Percentiles rank a stretch among this genome's conserved stretches.
These are phyloP conservation scores for Pleurotus tuber-regium DNA, from an alignment of 768 basidiomycete genomes.

Conservation along the genomic window DNA sequence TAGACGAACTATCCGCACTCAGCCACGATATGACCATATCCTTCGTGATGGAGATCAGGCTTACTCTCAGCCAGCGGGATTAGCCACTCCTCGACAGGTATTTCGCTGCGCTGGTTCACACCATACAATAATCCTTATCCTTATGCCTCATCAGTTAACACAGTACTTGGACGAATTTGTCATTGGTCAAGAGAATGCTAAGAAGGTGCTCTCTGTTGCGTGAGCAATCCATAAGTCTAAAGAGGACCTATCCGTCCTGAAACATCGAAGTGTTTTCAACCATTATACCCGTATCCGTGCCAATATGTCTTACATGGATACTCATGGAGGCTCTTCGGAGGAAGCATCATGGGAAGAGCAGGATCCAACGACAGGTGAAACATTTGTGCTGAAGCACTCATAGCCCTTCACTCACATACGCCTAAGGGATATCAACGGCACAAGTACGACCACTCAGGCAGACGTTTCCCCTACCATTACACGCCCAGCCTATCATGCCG, in stretches of 20 bases:
- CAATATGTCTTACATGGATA: conserved; percentile 53
- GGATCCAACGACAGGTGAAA: neutral
- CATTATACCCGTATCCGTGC: conserved; percentile 89
- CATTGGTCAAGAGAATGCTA: conserved; percentile 88
- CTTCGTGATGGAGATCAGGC: conserved; percentile 29
- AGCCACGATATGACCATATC: conserved; percentile 47
- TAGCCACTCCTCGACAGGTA: conserved; percentile 59
- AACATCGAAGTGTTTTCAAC: conserved; percentile 73
- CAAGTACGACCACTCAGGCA: conserved; percentile 66
- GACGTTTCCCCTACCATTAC: conserved; percentile 35
- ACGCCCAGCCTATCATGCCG: conserved; percentile 41
- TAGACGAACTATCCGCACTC: conserved; percentile 44
- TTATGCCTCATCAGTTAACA: conserved; percentile 52
- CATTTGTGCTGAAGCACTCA: neutral
- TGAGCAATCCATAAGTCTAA: conserved; percentile 38
- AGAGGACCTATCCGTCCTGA: conserved; percentile 3
- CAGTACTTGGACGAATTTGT: conserved; percentile 88
- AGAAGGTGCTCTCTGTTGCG: conserved; percentile 94
- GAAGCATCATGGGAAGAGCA: conserved; percentile 11
- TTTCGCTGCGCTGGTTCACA: neutral
- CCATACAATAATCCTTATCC: conserved; percentile 6
- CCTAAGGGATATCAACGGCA: conserved; percentile 47
- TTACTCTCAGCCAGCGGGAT: conserved; percentile 38
- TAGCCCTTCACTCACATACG: conserved; percentile 25
- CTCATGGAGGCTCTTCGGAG: conserved; percentile 25